These are phyloP conservation scores for Metschnikowia santaceciliae DNA, from an alignment of 805 yeast species.

Conservation along the genomic window DNA sequence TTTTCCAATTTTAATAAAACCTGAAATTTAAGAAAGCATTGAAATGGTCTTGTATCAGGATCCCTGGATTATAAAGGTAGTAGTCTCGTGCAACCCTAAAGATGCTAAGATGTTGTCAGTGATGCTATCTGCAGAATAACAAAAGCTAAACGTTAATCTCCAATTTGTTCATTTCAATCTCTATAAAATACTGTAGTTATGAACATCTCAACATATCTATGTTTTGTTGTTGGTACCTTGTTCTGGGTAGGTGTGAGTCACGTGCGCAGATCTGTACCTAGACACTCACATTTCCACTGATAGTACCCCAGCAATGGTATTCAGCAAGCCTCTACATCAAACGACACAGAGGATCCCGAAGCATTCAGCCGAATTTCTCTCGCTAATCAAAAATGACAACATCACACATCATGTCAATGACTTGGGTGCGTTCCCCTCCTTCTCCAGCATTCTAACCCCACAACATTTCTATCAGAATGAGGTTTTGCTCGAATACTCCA, in stretches of 20 bases:
- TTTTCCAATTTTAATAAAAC: no score
- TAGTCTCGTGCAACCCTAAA: no score
- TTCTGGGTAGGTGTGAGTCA: background rate
- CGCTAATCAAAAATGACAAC: constrained; percentile 27
- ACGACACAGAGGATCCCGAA: constrained; percentile 22
- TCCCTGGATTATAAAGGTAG: no score
- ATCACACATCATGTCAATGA: constrained; percentile 29
- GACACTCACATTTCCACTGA: background rate
- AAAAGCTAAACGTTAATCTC: no score
- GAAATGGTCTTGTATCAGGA: no score
- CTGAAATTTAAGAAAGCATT: no score
- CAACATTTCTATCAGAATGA: constrained; percentile 88
- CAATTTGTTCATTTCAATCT: no score
- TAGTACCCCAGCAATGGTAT: background rate
- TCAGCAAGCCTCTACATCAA: constrained; percentile 2
- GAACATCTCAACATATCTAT: no score
- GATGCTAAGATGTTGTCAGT: no score
- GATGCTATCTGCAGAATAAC: no score
- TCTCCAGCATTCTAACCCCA: constrained; percentile 40
- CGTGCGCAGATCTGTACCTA: background rate
- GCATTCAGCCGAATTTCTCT: constrained; percentile 33
- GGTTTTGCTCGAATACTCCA: constrained; percentile 57
- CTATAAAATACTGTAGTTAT: no score
- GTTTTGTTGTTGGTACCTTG: background rate
- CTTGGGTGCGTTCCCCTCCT: constrained; percentile 40